Evolutionary conservation across 2,329 filamentous ascomycete species (phyloP), one percentile per base, ranked within the genome.

Genomic region (Colletotrichum magnum): DNA sequence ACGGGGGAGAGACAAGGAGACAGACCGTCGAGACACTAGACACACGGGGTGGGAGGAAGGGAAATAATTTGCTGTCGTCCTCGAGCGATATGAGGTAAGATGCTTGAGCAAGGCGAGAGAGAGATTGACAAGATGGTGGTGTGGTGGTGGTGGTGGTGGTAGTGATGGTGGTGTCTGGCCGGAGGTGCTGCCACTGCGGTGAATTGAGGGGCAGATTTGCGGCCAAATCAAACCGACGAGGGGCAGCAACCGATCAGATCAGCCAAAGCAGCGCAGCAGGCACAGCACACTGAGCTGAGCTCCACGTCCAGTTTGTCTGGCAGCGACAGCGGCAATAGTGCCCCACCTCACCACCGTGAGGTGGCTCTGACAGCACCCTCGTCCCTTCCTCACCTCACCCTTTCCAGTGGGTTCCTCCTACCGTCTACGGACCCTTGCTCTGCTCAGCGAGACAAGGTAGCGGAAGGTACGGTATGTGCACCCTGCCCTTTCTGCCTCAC

Each of bases 1-100:
- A 24, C 21, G 21, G 21, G 45, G 39, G 24, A 56, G n/a, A 26
- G 18, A n/a, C 45, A 47, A 47, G 16, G 15, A 50, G 58, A 61
- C 47, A 61, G 21, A 36, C 32, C 12, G 59, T 26, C 36, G 13
- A 62, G 59, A 62, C 59, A 62, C 43, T 32, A 16, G 21, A 41
- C 47, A 62, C 62, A 61, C 56, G 67, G 66, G 63, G 67, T 47
- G 51, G 26, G 28, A 60, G 51, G 50, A 43, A 54, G 63, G 47
- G 36, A 60, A 57, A 61, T 57, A 59, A 69, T 69, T 66, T 67
- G 67, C 57, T 69, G 51, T 16, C 26, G 51, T 39, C 15, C 18
- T 28, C 26, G 39, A 16, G 21, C n/a, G 56, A 10, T 36, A 10
- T 10, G 32, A 36, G 32, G 32, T 36, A 36, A 36, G 32, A 36